Conservation (phyloP, 1,139 yeast species). For the Eremothecium coryli region DNA sequence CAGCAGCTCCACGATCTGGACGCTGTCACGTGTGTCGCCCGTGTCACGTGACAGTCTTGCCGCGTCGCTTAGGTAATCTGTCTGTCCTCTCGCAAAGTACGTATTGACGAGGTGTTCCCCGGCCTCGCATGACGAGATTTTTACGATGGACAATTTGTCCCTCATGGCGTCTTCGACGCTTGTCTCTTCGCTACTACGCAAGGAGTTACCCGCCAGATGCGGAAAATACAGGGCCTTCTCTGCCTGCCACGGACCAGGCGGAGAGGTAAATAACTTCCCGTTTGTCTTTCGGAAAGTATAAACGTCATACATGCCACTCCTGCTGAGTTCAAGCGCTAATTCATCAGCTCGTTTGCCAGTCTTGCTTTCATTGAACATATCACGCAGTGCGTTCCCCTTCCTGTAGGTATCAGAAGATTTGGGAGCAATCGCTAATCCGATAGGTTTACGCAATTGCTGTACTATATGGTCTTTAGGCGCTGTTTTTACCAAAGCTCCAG, state of each 20-base stretch:
- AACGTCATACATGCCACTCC: constrained; percentile 80
- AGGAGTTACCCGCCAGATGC: constrained; percentile 56
- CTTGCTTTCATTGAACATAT: constrained; percentile 41
- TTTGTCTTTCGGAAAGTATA: constrained; percentile 69
- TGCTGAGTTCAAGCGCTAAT: constrained; percentile 68
- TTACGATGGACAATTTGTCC: constrained; percentile 28
- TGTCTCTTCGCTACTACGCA: constrained; percentile 36
- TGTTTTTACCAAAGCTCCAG: constrained; percentile 32
- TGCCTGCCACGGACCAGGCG: constrained; percentile 60
- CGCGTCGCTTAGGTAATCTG: constrained; percentile 20
- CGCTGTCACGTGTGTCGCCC: constrained; percentile 11
- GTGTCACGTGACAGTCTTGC: constrained; percentile 14
- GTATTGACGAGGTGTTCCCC: constrained; percentile 64
- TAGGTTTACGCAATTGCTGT: constrained; percentile 35
- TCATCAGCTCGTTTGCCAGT: constrained; percentile 48
- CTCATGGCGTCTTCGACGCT: constrained; percentile 32
- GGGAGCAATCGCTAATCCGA: constrained; percentile 38
- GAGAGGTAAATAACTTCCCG: constrained; percentile 80
- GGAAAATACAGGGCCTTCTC: constrained; percentile 82
- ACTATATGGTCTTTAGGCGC: constrained; percentile 33
- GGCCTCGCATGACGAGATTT: constrained; percentile 40
- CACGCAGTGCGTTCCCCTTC: constrained; percentile 32
- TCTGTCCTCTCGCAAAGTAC: constrained; percentile 41
- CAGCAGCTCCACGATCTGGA: constrained; percentile 67
- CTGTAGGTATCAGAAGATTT: constrained; percentile 16